A percentile compares a stretch with the other conserved stretches of the same genome.
Evolutionary conservation across 352 stramenopile species (phyloP).

Genomic region (Pythium myriotylum): DNA sequence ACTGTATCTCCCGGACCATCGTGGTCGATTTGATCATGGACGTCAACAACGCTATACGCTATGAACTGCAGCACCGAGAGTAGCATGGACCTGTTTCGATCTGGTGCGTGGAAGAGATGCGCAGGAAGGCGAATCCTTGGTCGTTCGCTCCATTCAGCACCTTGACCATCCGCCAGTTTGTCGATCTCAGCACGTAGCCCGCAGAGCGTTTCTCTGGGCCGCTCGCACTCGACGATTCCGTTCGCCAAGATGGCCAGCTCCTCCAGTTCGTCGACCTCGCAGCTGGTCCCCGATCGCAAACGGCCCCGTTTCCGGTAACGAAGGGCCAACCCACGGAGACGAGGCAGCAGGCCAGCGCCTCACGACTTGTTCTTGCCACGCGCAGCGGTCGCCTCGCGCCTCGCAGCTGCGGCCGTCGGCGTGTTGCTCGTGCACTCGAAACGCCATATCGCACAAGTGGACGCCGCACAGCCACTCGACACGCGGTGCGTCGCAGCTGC

Average conservation of each 20-base stretch:
- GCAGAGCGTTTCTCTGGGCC: neutral
- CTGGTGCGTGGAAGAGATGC: too few species aligned
- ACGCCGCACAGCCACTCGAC: neutral
- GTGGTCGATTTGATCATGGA: too few species aligned
- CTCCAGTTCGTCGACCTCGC: neutral
- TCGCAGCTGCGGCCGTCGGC: neutral
- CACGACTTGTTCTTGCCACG: neutral
- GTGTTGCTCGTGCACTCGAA: too few species aligned
- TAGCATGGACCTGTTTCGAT: too few species aligned
- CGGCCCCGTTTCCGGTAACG: neutral
- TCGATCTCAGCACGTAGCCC: neutral
- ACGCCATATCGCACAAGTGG: neutral
- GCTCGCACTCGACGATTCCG: neutral
- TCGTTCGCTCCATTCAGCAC: too few species aligned
- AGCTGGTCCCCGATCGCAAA: neutral
- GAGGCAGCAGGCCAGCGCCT: neutral
- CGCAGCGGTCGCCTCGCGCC: neutral
- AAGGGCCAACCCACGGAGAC: neutral
- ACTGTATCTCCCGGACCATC: too few species aligned
- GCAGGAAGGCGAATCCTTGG: too few species aligned
- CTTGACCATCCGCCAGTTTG: too few species aligned
- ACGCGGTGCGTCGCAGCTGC: neutral
- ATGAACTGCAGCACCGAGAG: too few species aligned
- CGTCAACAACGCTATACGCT: too few species aligned
- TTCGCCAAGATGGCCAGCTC: neutral